These are phyloP conservation scores for Pythium brachiatum DNA, from an alignment of 352 stramenopile species.

Conservation along the genomic window DNA sequence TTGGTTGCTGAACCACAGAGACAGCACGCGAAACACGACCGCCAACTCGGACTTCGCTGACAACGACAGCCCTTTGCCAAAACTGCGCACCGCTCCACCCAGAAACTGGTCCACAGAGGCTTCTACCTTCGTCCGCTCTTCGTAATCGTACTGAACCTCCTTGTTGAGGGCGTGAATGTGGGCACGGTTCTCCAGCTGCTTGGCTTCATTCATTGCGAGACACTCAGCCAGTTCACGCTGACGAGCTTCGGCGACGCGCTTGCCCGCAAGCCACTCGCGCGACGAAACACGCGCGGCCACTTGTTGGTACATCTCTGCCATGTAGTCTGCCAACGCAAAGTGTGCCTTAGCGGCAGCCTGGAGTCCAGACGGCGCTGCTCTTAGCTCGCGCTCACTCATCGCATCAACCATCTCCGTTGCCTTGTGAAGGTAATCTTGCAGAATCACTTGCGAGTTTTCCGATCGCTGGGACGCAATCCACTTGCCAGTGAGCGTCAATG, in stretches of 20 bases:
- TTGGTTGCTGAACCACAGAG: slow-evolving; percentile 94
- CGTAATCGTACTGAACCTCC: slow-evolving; percentile 87
- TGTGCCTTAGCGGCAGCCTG: slow-evolving; percentile 70
- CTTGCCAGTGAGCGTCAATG: slow-evolving; percentile 80
- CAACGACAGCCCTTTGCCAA: slow-evolving; percentile 58
- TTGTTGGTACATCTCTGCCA: slow-evolving; percentile 91
- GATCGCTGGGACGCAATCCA: slow-evolving; percentile 94
- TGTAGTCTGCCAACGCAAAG: slow-evolving; percentile 88
- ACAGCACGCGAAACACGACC: slow-evolving; percentile 91
- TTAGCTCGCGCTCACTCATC: slow-evolving; percentile 37
- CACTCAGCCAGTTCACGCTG: slow-evolving; percentile 60
- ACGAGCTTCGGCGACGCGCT: slow-evolving; percentile 67
- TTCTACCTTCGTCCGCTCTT: slow-evolving; percentile 85
- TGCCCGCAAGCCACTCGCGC: slow-evolving; percentile 86
- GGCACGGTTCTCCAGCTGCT: slow-evolving; percentile 62
- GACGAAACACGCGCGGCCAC: slow-evolving; percentile 82
- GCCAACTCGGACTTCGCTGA: slow-evolving; percentile 77
- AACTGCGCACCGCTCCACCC: slow-evolving; percentile 84
- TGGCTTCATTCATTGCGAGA: slow-evolving; percentile 51
- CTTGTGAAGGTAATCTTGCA: slow-evolving; percentile 90
- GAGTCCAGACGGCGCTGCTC: slow-evolving; percentile 27
- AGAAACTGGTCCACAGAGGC: slow-evolving; percentile 86
- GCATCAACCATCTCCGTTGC: slow-evolving; percentile 63
- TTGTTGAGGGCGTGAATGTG: slow-evolving; percentile 75
- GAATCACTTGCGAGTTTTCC: slow-evolving; percentile 89